A percentile compares a stretch with the other conserved stretches of the same genome.
These are phyloP conservation scores for Cyclostephanos tholiformis DNA, from an alignment of 108 stramenopile genomes.

Conservation along the genomic window DNA sequence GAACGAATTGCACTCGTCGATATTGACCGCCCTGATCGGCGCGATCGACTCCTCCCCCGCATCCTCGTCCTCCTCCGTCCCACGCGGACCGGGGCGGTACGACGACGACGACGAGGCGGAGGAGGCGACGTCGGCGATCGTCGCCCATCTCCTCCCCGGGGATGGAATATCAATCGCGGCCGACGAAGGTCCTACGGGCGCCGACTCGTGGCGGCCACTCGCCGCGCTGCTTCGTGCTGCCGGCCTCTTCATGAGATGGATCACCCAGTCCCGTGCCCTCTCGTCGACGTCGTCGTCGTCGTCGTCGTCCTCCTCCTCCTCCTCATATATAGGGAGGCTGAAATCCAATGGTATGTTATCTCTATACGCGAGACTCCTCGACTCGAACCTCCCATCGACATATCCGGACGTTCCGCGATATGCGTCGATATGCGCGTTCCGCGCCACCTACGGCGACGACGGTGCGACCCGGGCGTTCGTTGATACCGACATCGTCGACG, in stretches of 20 bases:
- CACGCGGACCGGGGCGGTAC: slow-evolving; percentile 1
- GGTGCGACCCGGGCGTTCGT: slow-evolving; percentile 34
- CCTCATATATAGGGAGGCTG: slow-evolving; percentile 32
- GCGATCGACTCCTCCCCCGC: not conserved
- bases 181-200: not conserved
- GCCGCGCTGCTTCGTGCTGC: slow-evolving; percentile 32
- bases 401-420: slow-evolving; percentile 52
- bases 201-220: slow-evolving; percentile 5
- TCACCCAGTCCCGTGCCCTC: slow-evolving; percentile 9
- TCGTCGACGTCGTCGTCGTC: slow-evolving; percentile 23
- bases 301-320: slow-evolving; percentile 39
- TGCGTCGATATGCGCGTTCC: slow-evolving; percentile 68
- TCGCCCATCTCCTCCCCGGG: not conserved
- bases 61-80: not conserved
- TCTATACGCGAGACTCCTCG: slow-evolving; percentile 29
- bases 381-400: slow-evolving; percentile 7
- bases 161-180: not conserved
- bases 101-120: slow-evolving; percentile 29
- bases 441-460: slow-evolving; percentile 66
- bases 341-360: slow-evolving; percentile 35
- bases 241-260: slow-evolving; percentile 45
- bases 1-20: slow-evolving; percentile 24
- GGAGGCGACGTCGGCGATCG: slow-evolving; percentile 21
- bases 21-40: slow-evolving; percentile 8
- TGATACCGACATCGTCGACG: slow-evolving; percentile 34